Evolutionary conservation across 768 basidiomycete genomes (phyloP).

Genomic region (Fistulinella prunicolor): DNA sequence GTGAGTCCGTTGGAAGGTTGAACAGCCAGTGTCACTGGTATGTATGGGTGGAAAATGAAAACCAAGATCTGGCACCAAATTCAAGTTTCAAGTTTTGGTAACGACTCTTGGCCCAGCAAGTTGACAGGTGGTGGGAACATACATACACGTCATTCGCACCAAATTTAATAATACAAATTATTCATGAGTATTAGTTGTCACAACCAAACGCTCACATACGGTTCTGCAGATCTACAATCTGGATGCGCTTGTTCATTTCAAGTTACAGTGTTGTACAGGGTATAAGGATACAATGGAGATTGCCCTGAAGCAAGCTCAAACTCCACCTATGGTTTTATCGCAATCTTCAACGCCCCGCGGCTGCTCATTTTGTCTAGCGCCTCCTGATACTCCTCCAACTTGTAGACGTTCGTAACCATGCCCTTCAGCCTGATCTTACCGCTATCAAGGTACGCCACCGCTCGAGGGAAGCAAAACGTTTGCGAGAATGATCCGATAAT

Average conservation of each 20-base stretch:
- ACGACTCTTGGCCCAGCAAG: background rate
- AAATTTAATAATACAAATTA: too few relatives aligned
- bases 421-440: conserved; percentile 80
- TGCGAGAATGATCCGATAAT: conserved; percentile 93
- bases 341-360: conserved; percentile 59
- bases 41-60: too few relatives aligned
- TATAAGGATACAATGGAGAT: conserved; percentile 21
- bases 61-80: too few relatives aligned
- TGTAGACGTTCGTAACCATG: conserved; percentile 72
- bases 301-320: background rate
- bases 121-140: conserved; percentile 1
- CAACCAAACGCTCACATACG: too few relatives aligned
- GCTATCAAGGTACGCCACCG: conserved; percentile 83
- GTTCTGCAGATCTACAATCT: too few relatives aligned
- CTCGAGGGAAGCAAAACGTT: conserved; percentile 86
- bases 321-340: conserved; percentile 47
- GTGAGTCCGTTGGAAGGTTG: too few relatives aligned
- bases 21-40: too few relatives aligned
- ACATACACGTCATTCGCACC: too few relatives aligned
- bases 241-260: too few relatives aligned
- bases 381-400: conserved; percentile 64
- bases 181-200: too few relatives aligned
- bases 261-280: conserved; percentile 7
- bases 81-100: background rate
- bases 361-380: conserved; percentile 74